phyloP scores from a whole-genome alignment of 345 rosid species.

The Rhodamnia rubescens region DNA sequence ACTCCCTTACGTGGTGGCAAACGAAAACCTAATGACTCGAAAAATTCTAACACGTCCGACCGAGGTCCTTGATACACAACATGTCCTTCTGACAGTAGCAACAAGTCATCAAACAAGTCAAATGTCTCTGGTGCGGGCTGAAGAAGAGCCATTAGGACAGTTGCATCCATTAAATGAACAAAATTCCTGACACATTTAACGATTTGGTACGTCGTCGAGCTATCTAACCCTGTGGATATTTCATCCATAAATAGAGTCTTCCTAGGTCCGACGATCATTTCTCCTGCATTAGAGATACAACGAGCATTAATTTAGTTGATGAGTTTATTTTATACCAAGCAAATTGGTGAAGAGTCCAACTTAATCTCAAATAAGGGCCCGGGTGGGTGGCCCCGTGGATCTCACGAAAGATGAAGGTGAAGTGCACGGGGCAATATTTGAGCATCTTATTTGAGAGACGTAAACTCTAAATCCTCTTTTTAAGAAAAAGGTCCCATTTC shows the following conservation, averaged over 20 bases:
- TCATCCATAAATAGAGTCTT: conserved; percentile 97
- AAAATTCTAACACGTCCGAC: conserved; percentile 56
- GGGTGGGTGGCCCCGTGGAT: not conserved
- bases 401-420: not conserved
- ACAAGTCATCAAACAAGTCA: conserved; percentile 78
- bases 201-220: conserved; percentile 86
- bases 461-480: not conserved
- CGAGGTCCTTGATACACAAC: conserved; percentile 87
- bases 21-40: conserved; percentile 77
- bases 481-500: not conserved
- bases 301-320: not conserved
- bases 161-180: conserved; percentile 84
- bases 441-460: not conserved
- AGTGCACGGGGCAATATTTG: not conserved
- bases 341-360: not conserved
- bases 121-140: conserved; percentile 98
- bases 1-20: conserved; percentile 78
- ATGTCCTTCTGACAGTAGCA: conserved; percentile 76
- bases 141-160: conserved; percentile 86
- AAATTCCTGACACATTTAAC: conserved; percentile 77
- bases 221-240: conserved; percentile 93
- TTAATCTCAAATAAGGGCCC: not conserved
- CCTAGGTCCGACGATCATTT: conserved; percentile 93
- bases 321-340: not conserved
- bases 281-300: conserved; percentile 38